Conservation (phyloP, 1,284 basidiomycete species). For the Cystobasidium sp. region DNA sequence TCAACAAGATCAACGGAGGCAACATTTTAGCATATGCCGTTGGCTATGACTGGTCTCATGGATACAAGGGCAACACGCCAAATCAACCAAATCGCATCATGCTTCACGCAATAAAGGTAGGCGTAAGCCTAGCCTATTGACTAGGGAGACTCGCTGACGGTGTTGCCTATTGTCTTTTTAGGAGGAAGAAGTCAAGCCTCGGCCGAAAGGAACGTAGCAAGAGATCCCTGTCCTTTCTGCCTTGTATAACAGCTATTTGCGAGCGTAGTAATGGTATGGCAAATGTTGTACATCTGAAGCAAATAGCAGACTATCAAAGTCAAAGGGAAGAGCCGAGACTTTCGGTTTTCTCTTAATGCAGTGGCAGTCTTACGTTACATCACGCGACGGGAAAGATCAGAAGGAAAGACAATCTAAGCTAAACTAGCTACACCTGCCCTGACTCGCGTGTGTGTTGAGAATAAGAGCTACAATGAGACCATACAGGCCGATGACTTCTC, state of each 20-base stretch:
- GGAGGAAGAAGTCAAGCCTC: constrained; percentile 18
- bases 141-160: too few species aligned
- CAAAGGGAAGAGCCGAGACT: too few species aligned
- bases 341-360: too few species aligned
- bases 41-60: constrained; percentile 64
- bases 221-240: not conserved
- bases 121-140: not conserved
- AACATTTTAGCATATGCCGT: constrained; percentile 78
- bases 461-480: constrained; percentile 53
- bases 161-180: not conserved
- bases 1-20: constrained; percentile 72
- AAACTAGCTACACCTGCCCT: not conserved
- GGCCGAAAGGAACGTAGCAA: constrained; percentile 2
- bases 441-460: constrained; percentile 9
- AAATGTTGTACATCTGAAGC: not conserved
- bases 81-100: constrained; percentile 82
- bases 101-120: constrained; percentile 80
- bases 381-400: not conserved
- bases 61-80: constrained; percentile 81
- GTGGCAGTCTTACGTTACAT: too few species aligned
- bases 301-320: too few species aligned
- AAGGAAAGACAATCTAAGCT: not conserved
- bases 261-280: not conserved
- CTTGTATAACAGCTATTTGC: not conserved
- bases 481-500: constrained; percentile 87